Base-by-base conservation (phyloP, 768 basidiomycete genomes). In the Hygrocybe coccinea region DNA sequence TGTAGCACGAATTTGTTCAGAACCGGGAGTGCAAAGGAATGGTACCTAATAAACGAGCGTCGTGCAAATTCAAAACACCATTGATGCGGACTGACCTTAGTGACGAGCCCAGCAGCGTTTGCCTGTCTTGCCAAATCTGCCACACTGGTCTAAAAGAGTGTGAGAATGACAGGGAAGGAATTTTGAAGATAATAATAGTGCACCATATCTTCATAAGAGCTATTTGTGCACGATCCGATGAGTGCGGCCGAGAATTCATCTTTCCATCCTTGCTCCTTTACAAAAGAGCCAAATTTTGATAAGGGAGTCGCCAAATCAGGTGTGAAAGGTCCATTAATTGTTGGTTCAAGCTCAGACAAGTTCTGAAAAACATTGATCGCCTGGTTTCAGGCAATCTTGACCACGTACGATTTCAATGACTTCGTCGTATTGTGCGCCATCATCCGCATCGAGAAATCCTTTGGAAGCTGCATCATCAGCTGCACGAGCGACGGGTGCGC, bases 161-260 rank as follows among this genome's bases (percentile, higher is more conserved):
- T 56, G 48, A 47, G 58, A 58, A 62, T 37, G 33, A 57, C 35
- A n/a, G n/a, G 10, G 19, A n/a, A 0, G 17, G 8, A 35, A 38
- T 52, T 19, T 33, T 24, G 2, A 50, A 9, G 36, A 43, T 35
- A 33, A n/a, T 7, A n/a, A 54, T 39, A n/a, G n/a, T n/a, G 10
- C 57, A 90, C 91, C 91, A 94, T 87, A 66, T 94, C 91, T 68
- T 95, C 91, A 67, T 98, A 99, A 5, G 94, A 97, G 56, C 94
- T 97, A 70, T 99, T 99, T 29, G 97, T 99, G 71, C 97, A 99
- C n/a, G 93, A 97, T 21, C 97, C 97, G 65, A 99, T 99, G 24
- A 99, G 79, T 49, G 79, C 84, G 21, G 94, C 95, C 10, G 93
- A 89, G 50, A 98, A 75, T 68, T 91, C 87, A 65, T 94, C 91